A percentile compares a stretch with the other conserved stretches of the same genome.
phyloP scores from a whole-genome alignment of 345 rosid species.

The Balakata baccata region DNA sequence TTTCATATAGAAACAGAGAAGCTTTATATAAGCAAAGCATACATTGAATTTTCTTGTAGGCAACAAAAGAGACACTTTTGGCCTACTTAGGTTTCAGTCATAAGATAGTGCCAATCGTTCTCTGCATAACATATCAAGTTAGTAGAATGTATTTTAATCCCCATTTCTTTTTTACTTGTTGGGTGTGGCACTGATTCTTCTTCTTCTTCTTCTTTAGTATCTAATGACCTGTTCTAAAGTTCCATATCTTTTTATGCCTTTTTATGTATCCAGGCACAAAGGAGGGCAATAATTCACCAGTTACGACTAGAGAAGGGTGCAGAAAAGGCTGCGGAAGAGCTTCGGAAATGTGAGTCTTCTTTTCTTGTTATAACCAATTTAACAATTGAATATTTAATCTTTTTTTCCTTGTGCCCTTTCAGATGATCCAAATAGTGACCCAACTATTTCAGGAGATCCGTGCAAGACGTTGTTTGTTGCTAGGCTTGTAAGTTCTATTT shows the following conservation, averaged over 20 bases:
- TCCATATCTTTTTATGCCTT: not conserved
- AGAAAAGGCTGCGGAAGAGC: slow-evolving; percentile 78
- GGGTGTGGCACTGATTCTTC: not conserved
- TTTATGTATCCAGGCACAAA: slow-evolving; percentile 47
- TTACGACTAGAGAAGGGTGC: slow-evolving; percentile 78
- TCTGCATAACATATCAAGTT: not conserved
- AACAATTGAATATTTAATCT: not conserved
- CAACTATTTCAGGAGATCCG: slow-evolving; percentile 89
- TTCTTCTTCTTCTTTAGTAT: not conserved
- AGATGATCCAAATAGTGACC: slow-evolving; percentile 85
- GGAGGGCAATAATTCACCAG: slow-evolving; percentile 75
- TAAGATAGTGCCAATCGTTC: too few species aligned
- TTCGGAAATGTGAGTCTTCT: slow-evolving; percentile 53
- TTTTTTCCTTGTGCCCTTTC: slow-evolving; percentile 18
- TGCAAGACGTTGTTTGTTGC: slow-evolving; percentile 95
- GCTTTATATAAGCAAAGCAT: too few species aligned
- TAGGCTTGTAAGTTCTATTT: slow-evolving; percentile 63
- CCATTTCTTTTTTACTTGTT: not conserved
- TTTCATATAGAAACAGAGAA: not conserved
- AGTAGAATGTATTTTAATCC: not conserved
- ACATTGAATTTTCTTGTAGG: not conserved
- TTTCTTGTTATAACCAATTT: slow-evolving; percentile 17
- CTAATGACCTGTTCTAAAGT: not conserved
- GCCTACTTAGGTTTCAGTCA: not conserved
- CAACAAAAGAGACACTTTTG: not conserved